These are phyloP conservation scores for Carex myosuroides DNA, from an alignment of 176 grass and related monocot species.

Conservation along the genomic window DNA sequence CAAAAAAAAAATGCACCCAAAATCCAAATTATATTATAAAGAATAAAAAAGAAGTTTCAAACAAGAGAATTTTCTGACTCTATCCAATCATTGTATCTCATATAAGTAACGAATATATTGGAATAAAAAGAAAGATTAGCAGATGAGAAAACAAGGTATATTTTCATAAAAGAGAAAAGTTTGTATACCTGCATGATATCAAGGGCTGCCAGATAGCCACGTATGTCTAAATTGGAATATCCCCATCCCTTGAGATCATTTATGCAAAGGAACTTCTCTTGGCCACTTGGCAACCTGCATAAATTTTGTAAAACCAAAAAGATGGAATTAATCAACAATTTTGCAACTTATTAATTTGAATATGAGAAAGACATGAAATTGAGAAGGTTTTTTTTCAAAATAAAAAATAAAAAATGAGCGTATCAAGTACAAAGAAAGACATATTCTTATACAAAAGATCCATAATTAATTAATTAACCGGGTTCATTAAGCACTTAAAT, in stretches of 20 bases:
- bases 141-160: neutral
- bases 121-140: neutral
- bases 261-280: slow-evolving; percentile 46
- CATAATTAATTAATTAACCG: too few species aligned
- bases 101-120: neutral
- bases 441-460: neutral
- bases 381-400: neutral
- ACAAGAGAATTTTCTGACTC: neutral
- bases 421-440: neutral
- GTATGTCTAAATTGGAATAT: slow-evolving; percentile 37
- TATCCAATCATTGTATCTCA: neutral
- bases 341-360: neutral
- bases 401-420: neutral
- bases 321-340: neutral
- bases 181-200: slow-evolving; percentile 41
- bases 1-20: neutral
- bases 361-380: neutral
- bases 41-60: neutral
- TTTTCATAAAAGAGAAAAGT: neutral
- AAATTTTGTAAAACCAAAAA: neutral
- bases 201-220: slow-evolving; percentile 26
- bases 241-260: slow-evolving; percentile 44
- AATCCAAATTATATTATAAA: neutral
- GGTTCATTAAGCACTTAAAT: too few species aligned
- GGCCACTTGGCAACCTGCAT: slow-evolving; percentile 29